Percentiles rank a stretch among this genome's conserved stretches.
Evolutionary conservation across 2,329 filamentous ascomycete genomes (phyloP).

Genomic region (Paraconiothyrium brasiliense): DNA sequence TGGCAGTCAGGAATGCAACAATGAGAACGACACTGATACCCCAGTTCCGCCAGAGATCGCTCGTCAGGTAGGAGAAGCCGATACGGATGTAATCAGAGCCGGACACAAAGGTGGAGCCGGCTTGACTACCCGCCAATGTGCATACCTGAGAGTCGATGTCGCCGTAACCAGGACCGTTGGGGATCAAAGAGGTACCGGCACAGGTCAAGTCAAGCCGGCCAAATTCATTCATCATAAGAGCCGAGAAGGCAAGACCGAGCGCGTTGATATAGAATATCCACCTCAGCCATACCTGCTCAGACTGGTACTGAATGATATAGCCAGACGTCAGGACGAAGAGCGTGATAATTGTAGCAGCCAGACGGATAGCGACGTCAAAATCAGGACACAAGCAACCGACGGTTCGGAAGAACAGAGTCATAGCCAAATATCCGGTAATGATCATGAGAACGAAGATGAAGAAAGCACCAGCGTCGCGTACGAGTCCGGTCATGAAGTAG

Average conservation of each 20-base stretch:
- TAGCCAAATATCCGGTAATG: constrained; percentile 53
- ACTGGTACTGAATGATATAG: constrained; percentile 83
- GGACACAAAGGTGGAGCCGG: constrained; percentile 70
- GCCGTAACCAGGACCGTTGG: constrained; percentile 73
- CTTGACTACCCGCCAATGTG: constrained; percentile 75
- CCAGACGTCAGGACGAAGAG: constrained; percentile 83
- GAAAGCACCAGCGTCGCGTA: constrained; percentile 57
- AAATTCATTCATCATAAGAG: constrained; percentile 91
- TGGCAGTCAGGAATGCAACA: constrained; percentile 74
- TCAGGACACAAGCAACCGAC: constrained; percentile 76
- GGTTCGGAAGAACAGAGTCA: constrained; percentile 58
- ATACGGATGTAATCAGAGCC: constrained; percentile 75
- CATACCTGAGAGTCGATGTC: constrained; percentile 82
- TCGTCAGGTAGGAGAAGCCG: constrained; percentile 72
- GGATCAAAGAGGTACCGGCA: constrained; percentile 72
- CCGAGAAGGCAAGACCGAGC: constrained; percentile 77
- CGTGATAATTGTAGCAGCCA: constrained; percentile 80
- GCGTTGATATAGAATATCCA: constrained; percentile 88
- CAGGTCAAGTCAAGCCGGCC: constrained; percentile 74
- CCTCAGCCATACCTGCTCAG: constrained; percentile 78
- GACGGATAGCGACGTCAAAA: constrained; percentile 85
- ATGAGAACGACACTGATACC: constrained; percentile 79
- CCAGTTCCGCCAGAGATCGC: constrained; percentile 74
- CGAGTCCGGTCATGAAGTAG: constrained; percentile 61
- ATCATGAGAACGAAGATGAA: constrained; percentile 60